Conservation (phyloP, 345 rosid species). For the Eucalyptus curtisii region DNA sequence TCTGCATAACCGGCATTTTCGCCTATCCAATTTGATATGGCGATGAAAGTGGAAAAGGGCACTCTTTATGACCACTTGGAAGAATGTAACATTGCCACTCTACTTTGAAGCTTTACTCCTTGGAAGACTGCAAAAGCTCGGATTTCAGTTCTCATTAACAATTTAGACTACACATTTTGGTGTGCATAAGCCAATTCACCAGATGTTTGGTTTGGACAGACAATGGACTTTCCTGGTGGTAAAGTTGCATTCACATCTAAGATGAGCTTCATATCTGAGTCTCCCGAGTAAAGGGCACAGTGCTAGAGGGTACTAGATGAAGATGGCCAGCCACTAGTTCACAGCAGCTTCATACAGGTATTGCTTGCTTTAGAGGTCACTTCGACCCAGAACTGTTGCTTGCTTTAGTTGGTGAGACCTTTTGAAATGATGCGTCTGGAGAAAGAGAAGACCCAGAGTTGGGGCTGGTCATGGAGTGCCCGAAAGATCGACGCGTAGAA, state of each 20-base stretch:
- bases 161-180: neutral
- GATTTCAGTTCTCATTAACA: neutral
- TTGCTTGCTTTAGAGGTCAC: neutral
- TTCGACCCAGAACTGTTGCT: neutral
- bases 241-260: constrained; percentile 40
- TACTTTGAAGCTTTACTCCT: neutral
- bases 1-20: neutral
- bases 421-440: neutral
- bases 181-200: neutral
- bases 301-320: constrained; percentile 69
- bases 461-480: neutral
- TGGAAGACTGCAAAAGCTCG: neutral
- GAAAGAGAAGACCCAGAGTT: neutral
- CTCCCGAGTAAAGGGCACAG: constrained; percentile 30
- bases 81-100: neutral
- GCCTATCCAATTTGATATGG: neutral
- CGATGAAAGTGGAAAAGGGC: neutral
- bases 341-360: constrained; percentile 29
- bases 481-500: neutral
- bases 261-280: constrained; percentile 50
- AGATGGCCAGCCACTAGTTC: constrained; percentile 27
- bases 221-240: constrained; percentile 73
- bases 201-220: constrained; percentile 7
- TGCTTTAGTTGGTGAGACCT: neutral
- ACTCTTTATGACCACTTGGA: neutral